Evolutionary conservation across 2,329 filamentous ascomycete species (phyloP).

Genomic region (Thermomyces lanuginosus): DNA sequence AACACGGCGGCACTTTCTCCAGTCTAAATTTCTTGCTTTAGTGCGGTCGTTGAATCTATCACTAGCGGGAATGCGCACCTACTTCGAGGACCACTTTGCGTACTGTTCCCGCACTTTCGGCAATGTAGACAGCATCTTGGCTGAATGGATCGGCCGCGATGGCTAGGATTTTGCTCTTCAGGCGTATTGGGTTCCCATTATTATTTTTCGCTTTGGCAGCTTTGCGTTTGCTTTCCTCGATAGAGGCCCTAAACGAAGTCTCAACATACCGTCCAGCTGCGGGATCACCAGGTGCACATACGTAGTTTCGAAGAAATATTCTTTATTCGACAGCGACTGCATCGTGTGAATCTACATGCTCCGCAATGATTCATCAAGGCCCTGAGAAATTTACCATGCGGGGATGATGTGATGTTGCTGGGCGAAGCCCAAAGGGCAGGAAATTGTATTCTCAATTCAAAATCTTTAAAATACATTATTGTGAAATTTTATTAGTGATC

Average conservation of each 20-base stretch:
- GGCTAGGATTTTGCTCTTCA: conserved; percentile 76
- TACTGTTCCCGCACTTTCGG: conserved; percentile 72
- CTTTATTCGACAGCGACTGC: conserved; percentile 55
- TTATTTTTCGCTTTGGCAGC: conserved; percentile 63
- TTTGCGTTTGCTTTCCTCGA: conserved; percentile 42
- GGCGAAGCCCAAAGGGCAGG: too few species aligned
- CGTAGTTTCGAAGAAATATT: conserved; percentile 89
- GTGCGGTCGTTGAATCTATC: not conserved
- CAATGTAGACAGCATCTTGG: conserved; percentile 52
- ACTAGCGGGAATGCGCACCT: conserved; percentile 25
- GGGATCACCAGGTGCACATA: conserved; percentile 28
- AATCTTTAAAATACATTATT: too few species aligned
- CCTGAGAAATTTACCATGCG: too few species aligned
- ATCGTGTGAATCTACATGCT: conserved; percentile 19
- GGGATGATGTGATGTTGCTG: too few species aligned
- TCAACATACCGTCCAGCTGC: conserved; percentile 8
- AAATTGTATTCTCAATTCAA: too few species aligned
- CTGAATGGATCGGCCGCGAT: conserved; percentile 51
- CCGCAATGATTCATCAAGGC: too few species aligned
- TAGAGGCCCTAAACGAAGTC: conserved; percentile 31
- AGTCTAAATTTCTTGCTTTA: conserved; percentile 19
- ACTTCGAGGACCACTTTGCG: conserved; percentile 62
- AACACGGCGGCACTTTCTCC: conserved; percentile 37
- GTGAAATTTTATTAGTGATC: too few species aligned
- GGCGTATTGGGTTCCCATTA: conserved; percentile 60